Conservation (phyloP, 2,329 filamentous ascomycete genomes). For the Trichoderma gracile region DNA sequence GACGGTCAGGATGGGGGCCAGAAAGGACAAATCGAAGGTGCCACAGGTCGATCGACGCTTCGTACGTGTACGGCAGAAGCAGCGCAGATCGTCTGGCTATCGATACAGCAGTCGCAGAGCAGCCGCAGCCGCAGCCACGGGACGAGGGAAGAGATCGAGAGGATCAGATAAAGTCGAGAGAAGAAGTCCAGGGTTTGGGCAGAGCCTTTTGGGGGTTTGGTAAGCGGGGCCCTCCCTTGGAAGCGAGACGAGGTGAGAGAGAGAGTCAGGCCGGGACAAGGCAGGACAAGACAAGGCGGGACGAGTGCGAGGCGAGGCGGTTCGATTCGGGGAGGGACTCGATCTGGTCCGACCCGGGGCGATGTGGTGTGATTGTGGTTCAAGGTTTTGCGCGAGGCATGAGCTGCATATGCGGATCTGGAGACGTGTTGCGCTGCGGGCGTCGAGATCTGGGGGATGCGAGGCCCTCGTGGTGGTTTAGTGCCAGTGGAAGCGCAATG, state of each 20-base stretch:
- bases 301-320: slow-evolving; percentile 3
- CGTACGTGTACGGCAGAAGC: neutral
- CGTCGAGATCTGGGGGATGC: neutral
- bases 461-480: no score
- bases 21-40: neutral
- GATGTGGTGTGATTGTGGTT: neutral
- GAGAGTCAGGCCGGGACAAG: neutral
- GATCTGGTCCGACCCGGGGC: neutral
- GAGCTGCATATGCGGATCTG: slow-evolving; percentile 11
- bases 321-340: neutral
- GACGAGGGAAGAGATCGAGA: neutral
- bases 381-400: neutral
- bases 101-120: neutral
- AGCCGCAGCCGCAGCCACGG: neutral
- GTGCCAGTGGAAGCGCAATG: no score
- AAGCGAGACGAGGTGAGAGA: slow-evolving; percentile 3
- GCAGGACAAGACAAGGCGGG: neutral
- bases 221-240: slow-evolving; percentile 13
- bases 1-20: slow-evolving; percentile 18
- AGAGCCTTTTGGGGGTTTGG: neutral
- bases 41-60: slow-evolving; percentile 2
- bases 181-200: slow-evolving; percentile 3
- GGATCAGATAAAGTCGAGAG: neutral
- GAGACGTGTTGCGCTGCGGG: slow-evolving; percentile 4
- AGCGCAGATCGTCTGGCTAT: neutral